Percentiles rank a stretch among this genome's conserved stretches.
These are phyloP conservation scores for Vicia villosa DNA, from an alignment of 306 rosid species.

Conservation along the genomic window DNA sequence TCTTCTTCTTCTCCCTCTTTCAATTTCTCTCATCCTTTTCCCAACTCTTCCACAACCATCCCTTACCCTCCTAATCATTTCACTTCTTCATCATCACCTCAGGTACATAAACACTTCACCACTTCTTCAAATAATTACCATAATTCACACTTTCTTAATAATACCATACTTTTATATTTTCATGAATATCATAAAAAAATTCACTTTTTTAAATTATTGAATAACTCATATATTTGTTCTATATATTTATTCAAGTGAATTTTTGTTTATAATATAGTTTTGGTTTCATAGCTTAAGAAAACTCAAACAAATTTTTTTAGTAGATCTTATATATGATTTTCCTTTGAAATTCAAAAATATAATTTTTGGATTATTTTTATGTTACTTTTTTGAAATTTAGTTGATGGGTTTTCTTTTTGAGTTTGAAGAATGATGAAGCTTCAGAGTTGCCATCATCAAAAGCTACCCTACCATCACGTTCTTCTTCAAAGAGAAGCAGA, in stretches of 20 bases:
- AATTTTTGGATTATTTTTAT: slow-evolving; percentile 8
- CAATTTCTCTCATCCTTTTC: slow-evolving; percentile 45
- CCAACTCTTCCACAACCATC: slow-evolving; percentile 22
- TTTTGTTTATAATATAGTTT: too few species aligned
- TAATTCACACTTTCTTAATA: too few species aligned
- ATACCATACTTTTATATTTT: neutral
- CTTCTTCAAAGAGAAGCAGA: slow-evolving; percentile 83
- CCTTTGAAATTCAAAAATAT: slow-evolving; percentile 22
- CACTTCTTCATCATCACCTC: slow-evolving; percentile 20
- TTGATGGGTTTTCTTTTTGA: slow-evolving; percentile 12
- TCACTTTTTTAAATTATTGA: too few species aligned
- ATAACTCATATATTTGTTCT: too few species aligned
- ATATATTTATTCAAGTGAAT: too few species aligned
- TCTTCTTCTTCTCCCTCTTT: slow-evolving; percentile 36
- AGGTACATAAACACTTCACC: neutral
- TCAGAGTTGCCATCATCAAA: slow-evolving; percentile 53
- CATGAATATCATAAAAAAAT: too few species aligned
- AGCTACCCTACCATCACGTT: slow-evolving; percentile 50
- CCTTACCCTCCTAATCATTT: slow-evolving; percentile 12
- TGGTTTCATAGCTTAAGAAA: slow-evolving; percentile 3
- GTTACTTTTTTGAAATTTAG: slow-evolving; percentile 5
- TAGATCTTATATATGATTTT: slow-evolving; percentile 3
- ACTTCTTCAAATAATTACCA: neutral
- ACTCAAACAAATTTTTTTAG: neutral
- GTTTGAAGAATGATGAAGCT: slow-evolving; percentile 54